A percentile compares a stretch with the other conserved stretches of the same genome.
Conservation (phyloP, 108 stramenopile species). For the Cylindrotheca fusiformis region DNA sequence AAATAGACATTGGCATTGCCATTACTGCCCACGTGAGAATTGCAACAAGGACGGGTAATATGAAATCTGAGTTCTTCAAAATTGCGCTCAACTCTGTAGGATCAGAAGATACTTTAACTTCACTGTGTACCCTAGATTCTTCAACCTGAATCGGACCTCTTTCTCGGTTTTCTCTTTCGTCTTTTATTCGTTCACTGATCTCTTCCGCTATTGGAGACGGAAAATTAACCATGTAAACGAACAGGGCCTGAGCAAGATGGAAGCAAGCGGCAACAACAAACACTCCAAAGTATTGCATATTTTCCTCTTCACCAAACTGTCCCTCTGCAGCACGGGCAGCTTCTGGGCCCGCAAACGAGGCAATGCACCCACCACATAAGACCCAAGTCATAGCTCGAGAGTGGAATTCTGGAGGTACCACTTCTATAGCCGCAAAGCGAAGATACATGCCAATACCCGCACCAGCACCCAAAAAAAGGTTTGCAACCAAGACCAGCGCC, state of each 20-base stretch:
- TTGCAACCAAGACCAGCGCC: slow-evolving; percentile 21
- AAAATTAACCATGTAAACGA: slow-evolving; percentile 22
- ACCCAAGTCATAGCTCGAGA: slow-evolving; percentile 36
- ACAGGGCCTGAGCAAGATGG: slow-evolving; percentile 10
- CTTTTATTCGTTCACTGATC: not conserved
- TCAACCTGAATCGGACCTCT: not conserved
- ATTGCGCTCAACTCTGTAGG: slow-evolving; percentile 8
- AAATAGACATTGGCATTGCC: slow-evolving; percentile 44
- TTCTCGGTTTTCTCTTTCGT: slow-evolving; percentile 1
- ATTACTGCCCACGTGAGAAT: slow-evolving; percentile 33
- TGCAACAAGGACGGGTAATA: slow-evolving; percentile 29
- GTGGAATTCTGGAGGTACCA: slow-evolving; percentile 26
- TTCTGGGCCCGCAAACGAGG: slow-evolving; percentile 51
- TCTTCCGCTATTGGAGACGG: slow-evolving; percentile 1
- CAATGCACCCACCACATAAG: slow-evolving; percentile 41
- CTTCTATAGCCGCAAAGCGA: slow-evolving; percentile 40
- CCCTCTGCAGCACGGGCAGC: slow-evolving; percentile 29
- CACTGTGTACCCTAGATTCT: no score
- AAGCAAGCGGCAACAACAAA: slow-evolving; percentile 25
- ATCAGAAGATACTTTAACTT: not conserved
- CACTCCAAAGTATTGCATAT: slow-evolving; percentile 30
- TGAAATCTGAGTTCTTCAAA: slow-evolving; percentile 13
- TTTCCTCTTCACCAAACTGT: slow-evolving; percentile 20
- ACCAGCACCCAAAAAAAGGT: slow-evolving; percentile 30
- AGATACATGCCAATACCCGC: slow-evolving; percentile 42